These are phyloP conservation scores for Pestalotiopsis sp. DNA, from an alignment of 2,329 filamentous ascomycete genomes.

Conservation along the genomic window DNA sequence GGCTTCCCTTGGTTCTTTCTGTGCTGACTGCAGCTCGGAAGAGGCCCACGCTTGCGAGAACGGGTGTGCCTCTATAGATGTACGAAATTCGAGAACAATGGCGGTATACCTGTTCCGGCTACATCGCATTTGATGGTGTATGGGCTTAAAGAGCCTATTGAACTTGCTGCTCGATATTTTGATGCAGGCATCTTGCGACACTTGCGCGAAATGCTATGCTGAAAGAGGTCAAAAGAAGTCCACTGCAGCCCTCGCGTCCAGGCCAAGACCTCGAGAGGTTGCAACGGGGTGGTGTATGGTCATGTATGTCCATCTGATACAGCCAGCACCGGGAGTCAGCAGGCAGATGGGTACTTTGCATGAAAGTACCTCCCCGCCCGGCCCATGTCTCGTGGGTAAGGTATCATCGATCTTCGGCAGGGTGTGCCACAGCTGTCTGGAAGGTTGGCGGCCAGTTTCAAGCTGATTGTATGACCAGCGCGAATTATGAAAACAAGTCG, in stretches of 20 bases:
- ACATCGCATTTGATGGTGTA: not conserved
- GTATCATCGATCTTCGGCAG: not conserved
- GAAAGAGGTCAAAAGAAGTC: not conserved
- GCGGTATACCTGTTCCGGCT: not conserved
- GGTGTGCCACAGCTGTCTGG: not conserved
- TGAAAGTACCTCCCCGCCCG: slow-evolving; percentile 1
- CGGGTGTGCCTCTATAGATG: slow-evolving; percentile 7
- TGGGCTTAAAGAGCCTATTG: not conserved
- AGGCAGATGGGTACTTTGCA: not conserved
- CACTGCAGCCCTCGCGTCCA: not conserved
- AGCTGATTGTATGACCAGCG: not conserved
- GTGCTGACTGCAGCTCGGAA: slow-evolving; percentile 1
- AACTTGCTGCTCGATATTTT: not conserved
- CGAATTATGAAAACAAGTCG: not conserved
- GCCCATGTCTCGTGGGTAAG: not conserved
- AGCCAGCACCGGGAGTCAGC: not conserved
- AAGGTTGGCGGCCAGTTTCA: not conserved
- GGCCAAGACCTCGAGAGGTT: not conserved
- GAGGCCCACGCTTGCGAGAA: not conserved
- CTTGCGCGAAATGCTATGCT: not conserved
- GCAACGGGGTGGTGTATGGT: not conserved
- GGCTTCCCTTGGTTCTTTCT: not conserved
- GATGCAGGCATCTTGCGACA: not conserved
- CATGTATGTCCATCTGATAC: not conserved
- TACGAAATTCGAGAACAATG: not conserved